phyloP scores from a whole-genome alignment of 805 yeast species.

The Yarrowia sp. region DNA sequence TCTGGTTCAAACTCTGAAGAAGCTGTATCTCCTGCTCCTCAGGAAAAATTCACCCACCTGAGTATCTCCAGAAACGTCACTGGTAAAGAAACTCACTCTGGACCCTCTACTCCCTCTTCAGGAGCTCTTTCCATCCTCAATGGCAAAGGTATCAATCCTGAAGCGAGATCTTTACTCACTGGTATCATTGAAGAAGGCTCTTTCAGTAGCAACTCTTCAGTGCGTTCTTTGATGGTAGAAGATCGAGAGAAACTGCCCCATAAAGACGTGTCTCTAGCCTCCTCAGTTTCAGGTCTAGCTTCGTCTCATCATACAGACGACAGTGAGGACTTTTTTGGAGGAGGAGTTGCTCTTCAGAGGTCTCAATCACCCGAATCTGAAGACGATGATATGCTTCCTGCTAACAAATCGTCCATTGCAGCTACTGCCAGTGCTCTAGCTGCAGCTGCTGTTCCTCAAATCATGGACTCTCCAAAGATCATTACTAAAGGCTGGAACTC shows the following conservation, averaged over 20 bases:
- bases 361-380: conserved; percentile 2
- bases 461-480: background rate
- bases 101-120: background rate
- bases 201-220: conserved; percentile 19
- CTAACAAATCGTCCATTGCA: background rate
- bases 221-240: background rate
- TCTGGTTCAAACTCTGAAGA: background rate
- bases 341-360: background rate
- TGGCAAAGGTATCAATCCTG: conserved; percentile 12
- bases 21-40: background rate
- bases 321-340: conserved; percentile 12
- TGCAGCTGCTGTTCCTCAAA: background rate
- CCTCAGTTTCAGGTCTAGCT: background rate
- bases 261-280: background rate
- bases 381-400: background rate
- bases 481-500: background rate
- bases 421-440: background rate
- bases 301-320: conserved; percentile 14
- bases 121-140: conserved; percentile 2
- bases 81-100: background rate
- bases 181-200: conserved; percentile 22
- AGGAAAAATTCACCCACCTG: conserved; percentile 6
- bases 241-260: background rate
- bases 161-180: conserved; percentile 7
- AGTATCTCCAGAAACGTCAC: background rate